Percentiles rank a stretch among this genome's conserved stretches.
Evolutionary conservation across 257 asterid species (phyloP).

Genomic region (Forsythia suspensa): DNA sequence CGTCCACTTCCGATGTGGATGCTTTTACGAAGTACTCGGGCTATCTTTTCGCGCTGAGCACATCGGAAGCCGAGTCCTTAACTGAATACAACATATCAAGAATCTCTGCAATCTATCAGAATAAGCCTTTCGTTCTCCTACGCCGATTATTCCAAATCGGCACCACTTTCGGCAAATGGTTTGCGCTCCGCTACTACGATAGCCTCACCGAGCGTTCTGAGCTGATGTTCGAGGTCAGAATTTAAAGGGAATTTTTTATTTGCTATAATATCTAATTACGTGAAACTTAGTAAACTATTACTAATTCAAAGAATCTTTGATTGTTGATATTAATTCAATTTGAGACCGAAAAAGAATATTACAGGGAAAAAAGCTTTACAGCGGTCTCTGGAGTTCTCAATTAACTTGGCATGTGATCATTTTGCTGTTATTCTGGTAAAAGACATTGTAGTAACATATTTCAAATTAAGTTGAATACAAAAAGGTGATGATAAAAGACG

Average conservation of each 20-base stretch:
- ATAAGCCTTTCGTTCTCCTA: constrained; percentile 69
- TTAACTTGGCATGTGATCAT: not conserved
- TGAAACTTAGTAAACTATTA: not conserved
- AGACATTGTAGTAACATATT: not conserved
- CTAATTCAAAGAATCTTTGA: not conserved
- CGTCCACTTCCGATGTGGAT: constrained; percentile 41
- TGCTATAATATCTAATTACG: not conserved
- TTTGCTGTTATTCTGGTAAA: not conserved
- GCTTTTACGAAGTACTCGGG: constrained; percentile 84
- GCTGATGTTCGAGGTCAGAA: constrained; percentile 70
- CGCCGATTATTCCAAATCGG: constrained; percentile 79
- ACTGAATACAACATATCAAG: constrained; percentile 60
- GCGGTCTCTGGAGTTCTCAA: not conserved
- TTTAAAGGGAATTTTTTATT: not conserved
- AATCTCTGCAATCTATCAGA: constrained; percentile 62
- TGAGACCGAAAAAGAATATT: not conserved
- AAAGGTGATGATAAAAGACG: not conserved
- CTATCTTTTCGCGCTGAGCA: constrained; percentile 67
- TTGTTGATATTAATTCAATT: not conserved
- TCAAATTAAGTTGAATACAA: not conserved
- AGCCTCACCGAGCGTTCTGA: constrained; percentile 65
- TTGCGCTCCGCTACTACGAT: constrained; percentile 80
- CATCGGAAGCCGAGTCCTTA: constrained; percentile 75
- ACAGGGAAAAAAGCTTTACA: not conserved
- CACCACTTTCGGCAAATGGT: constrained; percentile 87